Evolutionary conservation across 2,329 filamentous ascomycete species (phyloP), one percentile per base, ranked within the genome.

Genomic region (Beauveria rudraprayagi): DNA sequence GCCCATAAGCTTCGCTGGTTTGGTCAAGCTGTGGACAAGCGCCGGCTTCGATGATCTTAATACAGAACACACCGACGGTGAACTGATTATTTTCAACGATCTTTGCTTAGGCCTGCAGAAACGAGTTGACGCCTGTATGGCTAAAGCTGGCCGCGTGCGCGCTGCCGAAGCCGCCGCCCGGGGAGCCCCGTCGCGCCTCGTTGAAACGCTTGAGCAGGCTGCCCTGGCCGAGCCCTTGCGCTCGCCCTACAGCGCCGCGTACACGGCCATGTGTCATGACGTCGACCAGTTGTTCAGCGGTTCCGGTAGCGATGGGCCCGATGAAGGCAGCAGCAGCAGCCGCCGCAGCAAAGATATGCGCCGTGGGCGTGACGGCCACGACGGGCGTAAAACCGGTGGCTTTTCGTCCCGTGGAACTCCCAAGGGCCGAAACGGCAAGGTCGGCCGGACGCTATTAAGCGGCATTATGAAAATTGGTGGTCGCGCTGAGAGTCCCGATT

Each of bases 11-110:
- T 92, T 92, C 67, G 91, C 94, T 0, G 87, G 88, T 43, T 76
- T 99, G 19, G 88, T 96, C 24, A 89, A 89, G 68, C 77, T 94
- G 14, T 95, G 90, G 90, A 80, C 89, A 0, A 87, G 91, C 44
- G 71, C 77, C 4, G 78, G 72, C 10, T 74, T 76, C 1, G 61
- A 72, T 1, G 78, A 79, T 17, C 72, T 69, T n/a, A 70, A 67
- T 40, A 68, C 66, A 34, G 55, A 63, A 6, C 63, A 71, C 2
- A 67, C 68, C 3, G 75, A 82, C n/a, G 79, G 80, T 41, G 82
- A 84, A 44, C 72, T 86, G 2, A 72, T 78, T 37, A 70, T 77
- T 22, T 86, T 86, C 65, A 79, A 84, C 65, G 73, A 73, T 1
- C 66, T 79, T n/a, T 85, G 82, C 65, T 64, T 76, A 46, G 70